phyloP scores from a whole-genome alignment of 352 stramenopile genomes.

The Globisporangium nagaii region DNA sequence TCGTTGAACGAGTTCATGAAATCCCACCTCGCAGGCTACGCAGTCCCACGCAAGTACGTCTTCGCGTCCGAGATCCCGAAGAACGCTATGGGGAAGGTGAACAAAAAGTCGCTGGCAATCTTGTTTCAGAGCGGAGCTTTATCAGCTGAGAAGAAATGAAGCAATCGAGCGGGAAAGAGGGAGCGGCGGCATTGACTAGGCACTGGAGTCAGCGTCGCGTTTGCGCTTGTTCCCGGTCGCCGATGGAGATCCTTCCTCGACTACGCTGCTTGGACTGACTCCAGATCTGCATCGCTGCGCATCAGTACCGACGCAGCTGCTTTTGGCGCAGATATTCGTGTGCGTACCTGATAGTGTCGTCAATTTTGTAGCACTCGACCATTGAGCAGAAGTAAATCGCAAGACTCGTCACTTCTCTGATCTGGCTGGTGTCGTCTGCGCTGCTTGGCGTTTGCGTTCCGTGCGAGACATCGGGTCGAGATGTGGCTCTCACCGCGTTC shows the following conservation, averaged over 20 bases:
- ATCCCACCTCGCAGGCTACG: slow-evolving; percentile 77
- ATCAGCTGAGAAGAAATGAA: neutral
- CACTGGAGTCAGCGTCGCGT: neutral
- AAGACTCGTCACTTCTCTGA: slow-evolving; percentile 12
- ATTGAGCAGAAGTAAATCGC: slow-evolving; percentile 43
- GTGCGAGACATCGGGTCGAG: neutral
- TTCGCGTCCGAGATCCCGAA: slow-evolving; percentile 84
- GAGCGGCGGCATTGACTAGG: neutral
- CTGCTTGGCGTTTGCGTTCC: neutral
- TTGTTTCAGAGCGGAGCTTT: slow-evolving; percentile 21
- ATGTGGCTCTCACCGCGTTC: neutral
- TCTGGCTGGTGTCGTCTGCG: slow-evolving; percentile 23
- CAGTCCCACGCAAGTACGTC: slow-evolving; percentile 67
- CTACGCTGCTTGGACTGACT: neutral
- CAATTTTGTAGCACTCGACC: slow-evolving; percentile 46
- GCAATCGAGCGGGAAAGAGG: neutral
- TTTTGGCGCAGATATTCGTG: neutral
- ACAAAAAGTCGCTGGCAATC: slow-evolving; percentile 85
- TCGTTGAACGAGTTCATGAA: slow-evolving; percentile 47
- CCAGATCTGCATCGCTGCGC: neutral
- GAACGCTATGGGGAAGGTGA: slow-evolving; percentile 93
- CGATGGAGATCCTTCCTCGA: neutral
- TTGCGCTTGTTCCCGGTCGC: neutral
- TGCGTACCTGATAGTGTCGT: slow-evolving; percentile 12
- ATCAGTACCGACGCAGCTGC: neutral